Evolutionary conservation across 768 basidiomycete genomes (phyloP), one percentile per base, ranked within the genome.

Genomic region (Podaxis sp.): DNA sequence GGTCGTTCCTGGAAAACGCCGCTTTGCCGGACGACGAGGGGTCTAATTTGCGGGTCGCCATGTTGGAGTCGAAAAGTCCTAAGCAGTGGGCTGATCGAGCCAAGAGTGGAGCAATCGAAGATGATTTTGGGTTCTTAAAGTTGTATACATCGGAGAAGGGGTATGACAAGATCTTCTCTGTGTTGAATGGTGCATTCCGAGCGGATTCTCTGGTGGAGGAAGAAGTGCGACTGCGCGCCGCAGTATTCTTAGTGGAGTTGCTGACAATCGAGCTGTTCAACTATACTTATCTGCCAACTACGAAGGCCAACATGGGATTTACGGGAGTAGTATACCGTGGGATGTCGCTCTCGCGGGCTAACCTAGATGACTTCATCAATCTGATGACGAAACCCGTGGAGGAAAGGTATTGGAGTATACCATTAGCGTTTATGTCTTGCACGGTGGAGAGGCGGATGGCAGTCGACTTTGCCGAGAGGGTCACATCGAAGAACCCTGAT

Each of bases 221-320:
- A 36, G 48, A 66, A 40, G 30, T 62, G 37, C 60, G 64, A 17
- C 57, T 69, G 4, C 66, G 67, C 20, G 56, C 64, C 4, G 68
- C 66, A 20, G 68, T 71, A 17, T 69, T 71, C 44, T 65, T 71
- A 4, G 65, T 69, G 11, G 70, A 71, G 55, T 53, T 71, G n/a
- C 46, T 71, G 50, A 71, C 69, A 24, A 61, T 69, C 51, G 70
- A 71, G 60, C 64, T 71, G 28, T 71, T 66, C 60, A 71, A 71
- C 60, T 69, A 67, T 33, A 64, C 67, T 13, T 36, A 55, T 65
- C 40, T n/a, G 15, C 12, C 62, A 7, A 37, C 56, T 8, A 3
- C 56, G 20, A 50, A 57, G 22, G 50, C 61, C 36, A 62, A 69
- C 20, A 22, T 28, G 24, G 65, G 65, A 3, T 70, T 64, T 54